Evolutionary conservation across 2,329 filamentous ascomycete genomes (phyloP), one percentile per base, ranked within the genome.

Genomic region (Aspergillus latus): DNA sequence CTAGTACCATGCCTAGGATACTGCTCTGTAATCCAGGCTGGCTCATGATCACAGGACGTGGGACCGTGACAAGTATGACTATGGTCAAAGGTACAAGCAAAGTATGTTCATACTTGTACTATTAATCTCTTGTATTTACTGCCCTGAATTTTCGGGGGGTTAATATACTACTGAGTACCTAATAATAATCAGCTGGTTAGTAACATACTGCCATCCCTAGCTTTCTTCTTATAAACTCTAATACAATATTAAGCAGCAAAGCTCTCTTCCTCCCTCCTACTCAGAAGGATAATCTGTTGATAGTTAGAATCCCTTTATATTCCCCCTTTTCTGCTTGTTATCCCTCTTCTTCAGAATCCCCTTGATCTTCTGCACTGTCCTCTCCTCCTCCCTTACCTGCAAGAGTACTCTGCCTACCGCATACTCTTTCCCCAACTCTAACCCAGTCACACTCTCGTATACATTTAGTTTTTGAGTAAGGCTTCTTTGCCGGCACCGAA

Each of bases 101-200:
- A 2, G 74, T 75, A 10, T 62, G 62, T 52, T 67, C 29, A 64
- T 67, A 5, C 64, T 61, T 29, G 65, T 60, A 57, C 67, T 66
- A 34, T 74, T 68, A 11, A 61, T 49, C 29, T 67, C 70, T 58
- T 67, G 11, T 61, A 32, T 26, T 58, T 60, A 21, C 66, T 59
- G 0, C 61, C 57, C 15, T 58, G 50, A 26, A 63, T 50, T 15
- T 62, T 54, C 30, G 59, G 57, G 5, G 71, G 63, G 47, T 74
- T 59, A 43, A 16, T 64, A 65, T 30, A 76, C 73, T 15, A 80
- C 67, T 4, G 70, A 72, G 8, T 78, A 68, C 9, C 78, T 78
- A 52, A 80, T 80, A 57, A 77, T 69, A 13, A 80, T 75, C 10
- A 75, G 72, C 10, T 75, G 66, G 57, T 78, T 2, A 77, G 76